These are phyloP conservation scores for Penicillium salamii DNA, from an alignment of 495 filamentous ascomycete genomes.

Conservation along the genomic window DNA sequence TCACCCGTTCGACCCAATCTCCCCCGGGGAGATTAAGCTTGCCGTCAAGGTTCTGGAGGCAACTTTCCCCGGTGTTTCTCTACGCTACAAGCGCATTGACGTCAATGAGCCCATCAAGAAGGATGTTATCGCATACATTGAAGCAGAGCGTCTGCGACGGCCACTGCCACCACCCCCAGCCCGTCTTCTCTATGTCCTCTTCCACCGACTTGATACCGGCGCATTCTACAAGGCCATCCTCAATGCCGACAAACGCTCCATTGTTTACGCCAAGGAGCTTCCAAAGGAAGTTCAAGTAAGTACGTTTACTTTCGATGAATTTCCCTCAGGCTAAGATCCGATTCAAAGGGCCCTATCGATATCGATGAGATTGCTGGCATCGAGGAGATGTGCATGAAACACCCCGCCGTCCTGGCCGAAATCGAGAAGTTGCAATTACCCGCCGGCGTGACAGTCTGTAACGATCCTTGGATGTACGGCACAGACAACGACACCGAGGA, in stretches of 20 bases:
- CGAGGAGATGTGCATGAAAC: conserved; percentile 38
- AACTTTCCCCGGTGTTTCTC: conserved; percentile 30
- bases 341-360: conserved; percentile 35
- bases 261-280: conserved; percentile 37
- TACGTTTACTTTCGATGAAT: neutral
- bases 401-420: conserved; percentile 40
- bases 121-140: conserved; percentile 37
- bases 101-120: conserved; percentile 39
- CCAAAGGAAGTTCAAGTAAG: conserved; percentile 41
- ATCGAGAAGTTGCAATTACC: conserved; percentile 43
- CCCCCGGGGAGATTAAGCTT: conserved; percentile 38
- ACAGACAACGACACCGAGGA: conserved; percentile 35
- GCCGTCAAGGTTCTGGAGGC: conserved; percentile 36
- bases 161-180: conserved; percentile 32
- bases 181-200: conserved; percentile 39
- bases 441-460: conserved; percentile 39
- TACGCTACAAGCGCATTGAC: conserved; percentile 43
- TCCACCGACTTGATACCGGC: conserved; percentile 38
- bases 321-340: conserved; percentile 4
- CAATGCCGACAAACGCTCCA: conserved; percentile 30
- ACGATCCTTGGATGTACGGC: conserved; percentile 49
- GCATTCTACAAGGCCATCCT: conserved; percentile 38
- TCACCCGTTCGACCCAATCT: conserved; percentile 43
- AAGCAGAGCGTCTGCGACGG: conserved; percentile 34
- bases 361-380: conserved; percentile 40